A percentile compares a stretch with the other conserved stretches of the same genome.
Evolutionary conservation across 257 asterid species (phyloP).

Genomic region (Oldenlandia corymbosa): DNA sequence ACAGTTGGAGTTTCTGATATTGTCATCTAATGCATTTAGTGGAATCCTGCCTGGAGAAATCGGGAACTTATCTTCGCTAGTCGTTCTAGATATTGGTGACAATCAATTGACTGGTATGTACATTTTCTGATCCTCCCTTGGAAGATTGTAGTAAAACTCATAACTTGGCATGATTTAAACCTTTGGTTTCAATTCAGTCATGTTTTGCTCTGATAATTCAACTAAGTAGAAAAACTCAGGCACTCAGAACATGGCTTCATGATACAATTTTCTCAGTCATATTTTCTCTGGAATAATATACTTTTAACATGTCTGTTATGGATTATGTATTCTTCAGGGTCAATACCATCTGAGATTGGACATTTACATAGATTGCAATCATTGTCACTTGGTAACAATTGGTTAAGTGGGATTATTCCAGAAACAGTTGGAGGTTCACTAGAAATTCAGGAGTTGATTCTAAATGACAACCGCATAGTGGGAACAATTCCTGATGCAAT

Average conservation of each 20-base stretch:
- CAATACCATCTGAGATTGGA: conserved; percentile 27
- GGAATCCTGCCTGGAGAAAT: conserved; percentile 27
- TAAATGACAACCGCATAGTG: not conserved
- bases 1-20: not conserved
- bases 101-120: conserved; percentile 25
- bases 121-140: too few relatives aligned
- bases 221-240: too few relatives aligned
- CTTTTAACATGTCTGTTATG: not conserved
- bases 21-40: conserved; percentile 18
- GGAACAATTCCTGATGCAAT: conserved; percentile 9
- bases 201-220: too few relatives aligned
- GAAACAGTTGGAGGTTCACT: not conserved
- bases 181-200: too few relatives aligned
- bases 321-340: conserved; percentile 10
- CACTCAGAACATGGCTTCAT: too few relatives aligned
- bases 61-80: conserved; percentile 24
- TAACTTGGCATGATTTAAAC: too few relatives aligned
- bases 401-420: conserved; percentile 9
- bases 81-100: conserved; percentile 8
- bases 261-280: too few relatives aligned
- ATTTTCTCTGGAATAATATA: not conserved
- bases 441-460: conserved; percentile 4
- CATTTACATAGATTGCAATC: conserved; percentile 18
- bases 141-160: too few relatives aligned
- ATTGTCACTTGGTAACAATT: not conserved